Conservation (phyloP, 768 basidiomycete species). For the Hemileccinum rubropunctum region DNA sequence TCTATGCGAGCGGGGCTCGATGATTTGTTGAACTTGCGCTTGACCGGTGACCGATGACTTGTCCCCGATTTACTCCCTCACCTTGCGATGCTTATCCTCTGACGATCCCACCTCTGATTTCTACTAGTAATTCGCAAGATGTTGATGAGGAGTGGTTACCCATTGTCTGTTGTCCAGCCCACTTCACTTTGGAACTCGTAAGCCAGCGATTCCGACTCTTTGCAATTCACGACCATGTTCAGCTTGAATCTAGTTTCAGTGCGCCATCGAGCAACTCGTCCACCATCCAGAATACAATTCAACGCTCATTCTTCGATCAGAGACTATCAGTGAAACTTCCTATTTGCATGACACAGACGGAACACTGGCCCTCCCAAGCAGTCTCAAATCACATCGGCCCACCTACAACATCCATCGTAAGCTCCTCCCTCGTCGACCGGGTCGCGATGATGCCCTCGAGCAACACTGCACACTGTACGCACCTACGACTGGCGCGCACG, state of each 20-base stretch:
- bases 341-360: constrained; percentile 40
- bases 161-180: constrained; percentile 39
- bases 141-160: constrained; percentile 27
- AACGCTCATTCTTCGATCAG: constrained; percentile 83
- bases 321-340: constrained; percentile 42
- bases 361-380: neutral
- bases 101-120: constrained; percentile 3
- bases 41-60: neutral
- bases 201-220: constrained; percentile 18
- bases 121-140: neutral
- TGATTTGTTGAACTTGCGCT: neutral
- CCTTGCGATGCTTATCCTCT: constrained; percentile 11
- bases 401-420: constrained; percentile 60
- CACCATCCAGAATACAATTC: constrained; percentile 94
- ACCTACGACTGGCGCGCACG: constrained; percentile 13
- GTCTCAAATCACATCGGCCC: constrained; percentile 37
- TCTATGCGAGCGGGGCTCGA: constrained; percentile 14
- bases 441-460: constrained; percentile 67
- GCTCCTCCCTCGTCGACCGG: constrained; percentile 76
- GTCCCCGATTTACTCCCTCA: constrained; percentile 25
- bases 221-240: neutral
- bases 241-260: constrained; percentile 58
- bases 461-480: constrained; percentile 78
- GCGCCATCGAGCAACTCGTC: constrained; percentile 67
- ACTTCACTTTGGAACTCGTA: constrained; percentile 44